Evolutionary conservation across 306 rosid species (phyloP), one percentile per base, ranked within the genome.

Genomic region (Gleditsia sinensis): DNA sequence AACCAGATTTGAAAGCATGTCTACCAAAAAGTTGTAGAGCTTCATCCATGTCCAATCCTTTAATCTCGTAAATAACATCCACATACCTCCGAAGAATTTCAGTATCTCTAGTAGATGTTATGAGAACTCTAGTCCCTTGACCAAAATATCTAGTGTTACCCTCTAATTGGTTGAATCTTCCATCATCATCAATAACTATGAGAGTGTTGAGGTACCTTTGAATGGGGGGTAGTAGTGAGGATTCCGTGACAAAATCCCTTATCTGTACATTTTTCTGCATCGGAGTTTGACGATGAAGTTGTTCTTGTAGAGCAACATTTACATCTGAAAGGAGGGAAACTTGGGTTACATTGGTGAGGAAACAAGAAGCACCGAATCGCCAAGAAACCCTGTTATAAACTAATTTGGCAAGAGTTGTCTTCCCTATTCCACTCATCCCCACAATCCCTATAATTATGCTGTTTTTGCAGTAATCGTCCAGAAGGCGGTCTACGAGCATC

Each of bases 241-340:
- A 1, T 48, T 24, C 8, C 54, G 0, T 2, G 23, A 5, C 2
- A 46, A 9, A 17, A 43, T 9, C 50, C 19, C 50, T 46, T 46
- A 16, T n/a, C n/a, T n/a, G 3, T 9, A 39, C 14, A 46, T 16
- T 0, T 1, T 46, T 9, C 0, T 0, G 9, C 23, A 5, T 3
- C 9, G 6, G 24, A 48, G 7, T 48, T 4, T n/a, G 7, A 5
- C 23, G 7, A 48, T 6, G 3, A n/a, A 48, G 54, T n/a, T 17
- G 5, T 7, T 48, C 14, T 4, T 45, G 54, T 17, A 4, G 24
- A 48, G 0, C 1, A 1, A 48, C 54, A 23, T 0, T n/a, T 0
- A 5, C 4, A 3, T 10, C 0, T n/a, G n/a, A n/a, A n/a, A n/a
- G n/a, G n/a, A n/a, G n/a, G 7, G 19, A 6, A 0, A n/a, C 3